A percentile compares a stretch with the other conserved stretches of the same genome.
Evolutionary conservation across 139 green algal genomes (phyloP).

Genomic region (Axilococcus clingmanii): DNA sequence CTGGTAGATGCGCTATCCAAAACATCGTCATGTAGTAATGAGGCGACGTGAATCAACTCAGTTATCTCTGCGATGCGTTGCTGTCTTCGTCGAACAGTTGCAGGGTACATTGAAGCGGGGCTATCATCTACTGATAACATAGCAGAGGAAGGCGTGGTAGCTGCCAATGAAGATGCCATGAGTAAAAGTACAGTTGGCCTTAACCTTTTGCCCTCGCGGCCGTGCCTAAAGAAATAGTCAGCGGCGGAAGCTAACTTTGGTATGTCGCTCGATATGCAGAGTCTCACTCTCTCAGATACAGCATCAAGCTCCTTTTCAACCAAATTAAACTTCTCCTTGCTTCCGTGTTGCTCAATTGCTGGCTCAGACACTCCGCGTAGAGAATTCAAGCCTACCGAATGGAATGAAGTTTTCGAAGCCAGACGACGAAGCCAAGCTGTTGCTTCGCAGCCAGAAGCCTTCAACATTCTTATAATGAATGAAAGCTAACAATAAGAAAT

Average conservation of each 20-base stretch:
- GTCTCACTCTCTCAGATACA: conserved; percentile 71
- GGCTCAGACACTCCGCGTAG: no score
- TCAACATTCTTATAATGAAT: no score
- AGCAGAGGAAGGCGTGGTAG: conserved; percentile 18
- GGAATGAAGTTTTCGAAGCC: no score
- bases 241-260: conserved; percentile 67
- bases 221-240: conserved; percentile 82
- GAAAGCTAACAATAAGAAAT: no score
- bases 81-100: conserved; percentile 64
- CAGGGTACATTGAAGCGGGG: conserved; percentile 39
- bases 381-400: no score
- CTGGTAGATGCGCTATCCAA: conserved; percentile 83
- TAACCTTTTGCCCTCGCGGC: conserved; percentile 87
- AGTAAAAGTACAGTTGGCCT: conserved; percentile 79
- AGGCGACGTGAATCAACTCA: conserved; percentile 94
- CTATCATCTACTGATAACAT: conserved; percentile 45
- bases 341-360: background rate
- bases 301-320: conserved; percentile 61
- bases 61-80: conserved; percentile 94
- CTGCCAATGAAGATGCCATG: conserved; percentile 68
- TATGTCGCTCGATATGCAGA: conserved; percentile 65
- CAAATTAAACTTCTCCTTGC: conserved; percentile 58
- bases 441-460: no score
- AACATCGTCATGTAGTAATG: conserved; percentile 94
- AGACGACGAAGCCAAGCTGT: no score